Conservation (phyloP, 1,139 yeast species). For the Diutina catenulata region DNA sequence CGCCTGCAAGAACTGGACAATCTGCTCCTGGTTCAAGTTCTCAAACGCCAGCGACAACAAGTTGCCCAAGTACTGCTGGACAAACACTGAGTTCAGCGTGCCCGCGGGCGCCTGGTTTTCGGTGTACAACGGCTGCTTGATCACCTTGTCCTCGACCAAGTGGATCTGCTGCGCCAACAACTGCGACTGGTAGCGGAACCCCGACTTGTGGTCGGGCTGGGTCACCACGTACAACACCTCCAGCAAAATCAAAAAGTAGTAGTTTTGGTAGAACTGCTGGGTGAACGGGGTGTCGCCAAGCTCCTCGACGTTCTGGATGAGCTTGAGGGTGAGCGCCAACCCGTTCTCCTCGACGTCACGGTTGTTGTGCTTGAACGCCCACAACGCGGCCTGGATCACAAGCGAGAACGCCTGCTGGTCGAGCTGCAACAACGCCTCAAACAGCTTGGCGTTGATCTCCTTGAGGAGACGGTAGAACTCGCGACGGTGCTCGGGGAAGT, state of each 20-base stretch:
- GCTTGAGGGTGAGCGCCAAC: constrained; percentile 66
- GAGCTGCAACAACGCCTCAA: constrained; percentile 74
- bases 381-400: constrained; percentile 83
- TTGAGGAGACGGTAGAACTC: constrained; percentile 86
- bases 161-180: constrained; percentile 76
- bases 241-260: constrained; percentile 78
- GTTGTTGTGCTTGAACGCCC: constrained; percentile 97
- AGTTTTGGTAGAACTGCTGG: constrained; percentile 77
- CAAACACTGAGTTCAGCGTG: constrained; percentile 65
- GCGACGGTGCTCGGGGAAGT: constrained; percentile 95
- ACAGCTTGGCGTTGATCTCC: constrained; percentile 76
- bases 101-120: constrained; percentile 71
- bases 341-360: constrained; percentile 93
- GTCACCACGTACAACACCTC: constrained; percentile 91
- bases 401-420: constrained; percentile 90
- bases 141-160: constrained; percentile 65
- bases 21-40: constrained; percentile 75
- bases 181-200: constrained; percentile 80
- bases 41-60: constrained; percentile 84
- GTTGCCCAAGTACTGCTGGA: constrained; percentile 73
- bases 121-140: constrained; percentile 66
- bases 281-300: constrained; percentile 71
- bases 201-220: constrained; percentile 96
- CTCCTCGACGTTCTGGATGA: constrained; percentile 72
- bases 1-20: constrained; percentile 69